Base-by-base conservation (phyloP, 129 eudicot species). In the Centaurea solstitialis region DNA sequence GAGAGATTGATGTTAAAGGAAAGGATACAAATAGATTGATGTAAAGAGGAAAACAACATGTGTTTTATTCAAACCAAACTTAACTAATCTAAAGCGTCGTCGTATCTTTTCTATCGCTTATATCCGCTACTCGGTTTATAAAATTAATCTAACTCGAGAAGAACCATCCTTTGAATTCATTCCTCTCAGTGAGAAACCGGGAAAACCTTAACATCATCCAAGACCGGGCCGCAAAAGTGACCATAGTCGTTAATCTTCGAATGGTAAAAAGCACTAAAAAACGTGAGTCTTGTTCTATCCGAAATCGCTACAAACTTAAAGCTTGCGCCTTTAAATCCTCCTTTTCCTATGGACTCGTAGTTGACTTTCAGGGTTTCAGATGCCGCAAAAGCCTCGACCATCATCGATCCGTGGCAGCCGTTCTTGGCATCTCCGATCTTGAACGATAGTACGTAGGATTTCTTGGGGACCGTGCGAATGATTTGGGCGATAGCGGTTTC, bases 401-500 rank as follows among this genome's bases (percentile, higher is more conserved):
- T 84, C 97, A 92, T 90, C 2, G 91, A 74, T 66, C 93, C 97
- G 61, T 90, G 86, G 75, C 97, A 92, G 0, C 80, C 85, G 59
- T 92, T 92, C 68, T 83, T 90, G 0, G 94, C 97, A 20, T 92
- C 97, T 24, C 97, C 93, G 62, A 90, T 76, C 3, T 83, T 86
- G 89, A 92, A 90, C 3, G 90, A 77, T 9, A 92, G 84, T 50
- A 21, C 33, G 85, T 92, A 92, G 23, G 28, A 72, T 62, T 79
- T 86, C 9, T 85, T 83, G 7, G 90, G 80, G 4, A 75, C 50
- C 4, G 97, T 90, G 57, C 93, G 84, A n/a, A 92, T 76, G 76
- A 92, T 81, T 47, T 92, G 97, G 0, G 94, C 84, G 18, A 92
- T 85, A 18, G 93, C 91, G 0, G 91, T 90, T 79, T 92, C 94